Evolutionary conservation across 768 basidiomycete species (phyloP).

Genomic region (Crucibulum laeve): DNA sequence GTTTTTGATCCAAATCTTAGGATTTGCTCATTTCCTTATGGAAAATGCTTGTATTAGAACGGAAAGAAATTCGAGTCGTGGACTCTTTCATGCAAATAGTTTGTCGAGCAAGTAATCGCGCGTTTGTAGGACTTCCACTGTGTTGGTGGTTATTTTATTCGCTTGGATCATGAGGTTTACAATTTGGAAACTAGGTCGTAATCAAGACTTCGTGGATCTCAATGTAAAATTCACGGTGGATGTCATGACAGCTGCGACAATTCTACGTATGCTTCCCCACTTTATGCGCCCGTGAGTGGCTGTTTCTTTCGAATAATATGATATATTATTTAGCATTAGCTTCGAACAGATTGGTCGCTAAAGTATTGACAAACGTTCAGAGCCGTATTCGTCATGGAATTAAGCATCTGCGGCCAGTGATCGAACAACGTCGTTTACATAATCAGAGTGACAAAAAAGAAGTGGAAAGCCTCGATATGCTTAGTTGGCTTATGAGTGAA

Average conservation of each 20-base stretch:
- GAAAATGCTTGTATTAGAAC: slow-evolving; percentile 3
- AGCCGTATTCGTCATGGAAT: background rate
- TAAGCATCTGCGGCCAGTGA: background rate
- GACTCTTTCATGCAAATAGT: slow-evolving; percentile 9
- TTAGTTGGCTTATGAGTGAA: slow-evolving; percentile 25
- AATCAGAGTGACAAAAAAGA: slow-evolving; percentile 7
- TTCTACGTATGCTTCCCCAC: background rate
- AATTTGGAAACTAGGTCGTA: slow-evolving; percentile 9
- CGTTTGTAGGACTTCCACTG: slow-evolving; percentile 21
- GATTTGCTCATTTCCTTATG: no score
- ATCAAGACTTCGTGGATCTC: slow-evolving; percentile 9
- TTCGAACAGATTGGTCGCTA: background rate
- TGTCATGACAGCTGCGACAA: background rate
- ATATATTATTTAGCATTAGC: background rate
- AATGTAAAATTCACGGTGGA: background rate
- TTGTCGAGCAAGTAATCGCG: slow-evolving; percentile 17
- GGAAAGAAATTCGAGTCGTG: slow-evolving; percentile 4
- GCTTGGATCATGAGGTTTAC: background rate
- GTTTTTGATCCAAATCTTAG: no score
- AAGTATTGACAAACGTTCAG: background rate
- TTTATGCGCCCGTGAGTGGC: background rate
- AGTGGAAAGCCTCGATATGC: no score
- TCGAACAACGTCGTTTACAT: background rate
- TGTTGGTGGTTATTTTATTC: slow-evolving; percentile 9
- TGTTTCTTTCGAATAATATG: background rate